Evolutionary conservation across 164 flowering plant species (phyloP).

Genomic region (Nymphaea colorata): DNA sequence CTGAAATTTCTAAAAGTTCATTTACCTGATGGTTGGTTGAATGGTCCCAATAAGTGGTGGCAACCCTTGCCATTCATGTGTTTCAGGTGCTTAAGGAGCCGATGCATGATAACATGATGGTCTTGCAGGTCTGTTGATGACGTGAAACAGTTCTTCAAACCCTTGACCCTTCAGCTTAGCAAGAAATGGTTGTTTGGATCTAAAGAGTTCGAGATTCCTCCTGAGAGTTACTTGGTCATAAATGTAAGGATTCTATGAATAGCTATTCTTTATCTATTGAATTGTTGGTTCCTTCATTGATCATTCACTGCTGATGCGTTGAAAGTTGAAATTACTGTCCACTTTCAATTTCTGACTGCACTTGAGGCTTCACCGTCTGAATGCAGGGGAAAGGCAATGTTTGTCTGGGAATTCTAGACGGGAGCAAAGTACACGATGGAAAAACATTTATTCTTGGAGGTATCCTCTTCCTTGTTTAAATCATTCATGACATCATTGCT

Average conservation of each 20-base stretch:
- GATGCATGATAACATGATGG: background rate
- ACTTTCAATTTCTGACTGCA: background rate
- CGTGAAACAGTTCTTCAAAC: slow-evolving; percentile 46
- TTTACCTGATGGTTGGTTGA: background rate
- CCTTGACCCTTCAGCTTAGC: slow-evolving; percentile 47
- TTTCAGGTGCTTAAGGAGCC: background rate
- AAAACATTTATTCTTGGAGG: slow-evolving; percentile 67
- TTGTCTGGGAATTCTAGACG: slow-evolving; percentile 76
- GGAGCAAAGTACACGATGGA: slow-evolving; percentile 52
- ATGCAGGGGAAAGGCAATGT: slow-evolving; percentile 60
- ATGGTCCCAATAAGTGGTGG: background rate
- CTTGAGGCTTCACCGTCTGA: background rate
- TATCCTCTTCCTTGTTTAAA: slow-evolving; percentile 5
- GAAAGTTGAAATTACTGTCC: no score
- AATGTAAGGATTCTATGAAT: slow-evolving; percentile 28
- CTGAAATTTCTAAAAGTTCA: background rate
- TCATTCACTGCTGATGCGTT: no score
- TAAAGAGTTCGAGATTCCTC: slow-evolving; percentile 37
- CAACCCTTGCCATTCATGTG: background rate
- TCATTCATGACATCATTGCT: background rate
- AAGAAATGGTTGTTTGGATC: slow-evolving; percentile 52
- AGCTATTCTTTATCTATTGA: no score
- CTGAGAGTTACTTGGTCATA: slow-evolving; percentile 56
- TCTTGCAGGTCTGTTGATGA: slow-evolving; percentile 41
- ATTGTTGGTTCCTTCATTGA: no score